phyloP scores from a whole-genome alignment of 129 eudicot species.

The Arctium minus region DNA sequence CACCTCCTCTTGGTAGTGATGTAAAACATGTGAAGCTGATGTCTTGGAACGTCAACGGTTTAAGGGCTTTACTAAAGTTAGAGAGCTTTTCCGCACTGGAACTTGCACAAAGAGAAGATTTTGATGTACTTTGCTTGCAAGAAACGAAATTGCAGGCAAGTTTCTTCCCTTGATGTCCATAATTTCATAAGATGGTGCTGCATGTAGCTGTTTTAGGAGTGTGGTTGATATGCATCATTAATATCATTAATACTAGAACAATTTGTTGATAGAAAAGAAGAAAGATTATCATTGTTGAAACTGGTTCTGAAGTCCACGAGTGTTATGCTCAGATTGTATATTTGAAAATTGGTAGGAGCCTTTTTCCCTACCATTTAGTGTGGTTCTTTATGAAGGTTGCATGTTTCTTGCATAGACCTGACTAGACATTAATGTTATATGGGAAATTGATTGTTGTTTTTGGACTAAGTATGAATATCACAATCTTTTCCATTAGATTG shows the following conservation, averaged over 20 bases:
- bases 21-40: slow-evolving; percentile 57
- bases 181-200: background rate
- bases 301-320: background rate
- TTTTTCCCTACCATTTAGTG: too few relatives aligned
- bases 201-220: background rate
- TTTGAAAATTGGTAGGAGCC: too few relatives aligned
- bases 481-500: too few relatives aligned
- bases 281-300: background rate
- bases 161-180: background rate
- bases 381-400: too few relatives aligned
- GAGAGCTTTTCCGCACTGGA: slow-evolving; percentile 60
- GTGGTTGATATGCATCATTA: background rate
- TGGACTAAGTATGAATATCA: too few relatives aligned
- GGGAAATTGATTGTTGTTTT: too few relatives aligned
- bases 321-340: background rate
- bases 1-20: slow-evolving; percentile 55
- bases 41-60: slow-evolving; percentile 99
- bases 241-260: background rate
- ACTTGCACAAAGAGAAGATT: slow-evolving; percentile 90
- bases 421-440: too few relatives aligned
- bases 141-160: slow-evolving; percentile 94
- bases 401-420: too few relatives aligned
- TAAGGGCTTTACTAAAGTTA: slow-evolving; percentile 76
- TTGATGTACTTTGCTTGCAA: slow-evolving; percentile 92
- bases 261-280: background rate